Conservation (phyloP, 1,284 basidiomycete genomes). For the Anthracocystis panici-leucophaei region DNA sequence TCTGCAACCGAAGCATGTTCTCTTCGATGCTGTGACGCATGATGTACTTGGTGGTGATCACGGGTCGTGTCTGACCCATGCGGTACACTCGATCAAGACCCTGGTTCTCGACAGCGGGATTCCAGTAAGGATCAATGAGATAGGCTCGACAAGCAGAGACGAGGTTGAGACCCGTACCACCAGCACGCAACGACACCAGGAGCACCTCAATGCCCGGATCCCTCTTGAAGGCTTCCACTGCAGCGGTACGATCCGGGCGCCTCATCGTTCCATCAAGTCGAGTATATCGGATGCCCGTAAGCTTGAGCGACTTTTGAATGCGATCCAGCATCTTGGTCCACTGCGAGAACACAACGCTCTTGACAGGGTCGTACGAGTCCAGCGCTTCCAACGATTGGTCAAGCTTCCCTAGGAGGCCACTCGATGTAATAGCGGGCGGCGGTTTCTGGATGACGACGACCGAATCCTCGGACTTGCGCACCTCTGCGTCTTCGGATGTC, state of each 20-base stretch:
- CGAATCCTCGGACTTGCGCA: slow-evolving; percentile 38
- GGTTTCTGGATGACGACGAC: slow-evolving; percentile 49
- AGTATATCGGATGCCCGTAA: slow-evolving; percentile 58
- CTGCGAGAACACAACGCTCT: slow-evolving; percentile 72
- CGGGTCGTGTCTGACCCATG: slow-evolving; percentile 63
- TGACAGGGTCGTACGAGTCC: slow-evolving; percentile 59
- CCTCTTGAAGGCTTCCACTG: slow-evolving; percentile 56
- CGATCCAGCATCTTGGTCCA: slow-evolving; percentile 69
- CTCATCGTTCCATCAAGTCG: slow-evolving; percentile 67
- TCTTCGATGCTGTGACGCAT: slow-evolving; percentile 67
- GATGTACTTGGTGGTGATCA: slow-evolving; percentile 67
- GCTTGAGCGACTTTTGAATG: slow-evolving; percentile 55
- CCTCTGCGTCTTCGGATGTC: slow-evolving; percentile 32
- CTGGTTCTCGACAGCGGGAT: slow-evolving; percentile 85
- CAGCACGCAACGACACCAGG: slow-evolving; percentile 69
- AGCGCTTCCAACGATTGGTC: slow-evolving; percentile 25
- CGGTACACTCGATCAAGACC: slow-evolving; percentile 66
- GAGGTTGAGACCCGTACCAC: slow-evolving; percentile 78
- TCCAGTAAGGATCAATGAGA: slow-evolving; percentile 96
- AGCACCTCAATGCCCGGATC: slow-evolving; percentile 63
- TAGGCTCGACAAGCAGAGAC: slow-evolving; percentile 77
- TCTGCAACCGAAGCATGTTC: slow-evolving; percentile 66
- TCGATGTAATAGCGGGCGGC: slow-evolving; percentile 28
- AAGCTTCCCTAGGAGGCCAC: slow-evolving; percentile 30
- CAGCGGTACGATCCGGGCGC: slow-evolving; percentile 51